Evolutionary conservation across 2,329 filamentous ascomycete genomes (phyloP).

Genomic region (Fusarium humuli): DNA sequence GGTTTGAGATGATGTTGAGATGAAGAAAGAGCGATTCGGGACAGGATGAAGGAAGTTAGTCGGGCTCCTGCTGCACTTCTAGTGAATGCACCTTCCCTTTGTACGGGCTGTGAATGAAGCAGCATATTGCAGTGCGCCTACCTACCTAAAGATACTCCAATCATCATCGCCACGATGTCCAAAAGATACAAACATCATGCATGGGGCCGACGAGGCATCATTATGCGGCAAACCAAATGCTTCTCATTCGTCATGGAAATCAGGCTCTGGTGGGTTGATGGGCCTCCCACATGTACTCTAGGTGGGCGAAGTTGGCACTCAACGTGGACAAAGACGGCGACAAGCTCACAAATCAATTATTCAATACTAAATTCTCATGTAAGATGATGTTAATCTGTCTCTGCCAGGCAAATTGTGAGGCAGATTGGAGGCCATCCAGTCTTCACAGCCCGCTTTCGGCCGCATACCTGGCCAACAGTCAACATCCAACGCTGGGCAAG

Average conservation of each 20-base stretch:
- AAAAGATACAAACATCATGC: conserved; percentile 9
- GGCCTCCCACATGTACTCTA: conserved; percentile 36
- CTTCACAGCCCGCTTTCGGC: conserved; percentile 15
- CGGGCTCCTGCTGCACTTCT: no score
- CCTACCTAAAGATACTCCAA: conserved; percentile 21
- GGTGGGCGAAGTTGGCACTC: not conserved
- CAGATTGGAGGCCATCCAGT: not conserved
- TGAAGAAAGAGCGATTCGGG: not conserved
- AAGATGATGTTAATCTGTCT: not conserved
- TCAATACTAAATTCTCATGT: no score
- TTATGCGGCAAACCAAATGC: not conserved
- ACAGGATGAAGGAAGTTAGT: not conserved
- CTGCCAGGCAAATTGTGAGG: not conserved
- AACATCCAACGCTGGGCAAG: conserved; percentile 1
- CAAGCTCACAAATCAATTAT: not conserved
- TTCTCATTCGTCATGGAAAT: conserved; percentile 28
- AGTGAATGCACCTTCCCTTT: conserved; percentile 7
- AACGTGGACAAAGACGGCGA: not conserved
- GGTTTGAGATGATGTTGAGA: not conserved
- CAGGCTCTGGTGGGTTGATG: conserved; percentile 21
- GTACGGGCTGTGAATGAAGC: conserved; percentile 15
- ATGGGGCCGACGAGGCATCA: conserved; percentile 1
- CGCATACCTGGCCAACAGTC: conserved; percentile 2
- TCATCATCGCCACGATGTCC: conserved; percentile 16
- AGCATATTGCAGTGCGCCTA: not conserved